Evolutionary conservation across 2,329 filamentous ascomycete genomes (phyloP).

Genomic region (Penicillium italicum): DNA sequence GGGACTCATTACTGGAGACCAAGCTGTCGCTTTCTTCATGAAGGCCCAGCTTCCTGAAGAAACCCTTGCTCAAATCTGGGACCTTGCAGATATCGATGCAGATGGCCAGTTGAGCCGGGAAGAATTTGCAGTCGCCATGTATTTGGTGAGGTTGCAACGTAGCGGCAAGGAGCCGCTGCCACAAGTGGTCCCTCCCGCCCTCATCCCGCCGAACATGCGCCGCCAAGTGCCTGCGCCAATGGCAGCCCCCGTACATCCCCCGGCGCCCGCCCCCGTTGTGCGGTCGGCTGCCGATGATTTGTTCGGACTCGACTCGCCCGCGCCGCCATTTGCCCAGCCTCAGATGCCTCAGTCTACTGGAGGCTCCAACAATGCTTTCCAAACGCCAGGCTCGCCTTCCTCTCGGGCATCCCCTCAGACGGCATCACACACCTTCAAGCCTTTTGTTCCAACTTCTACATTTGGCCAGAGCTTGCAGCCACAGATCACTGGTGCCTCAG

Average conservation of each 20-base stretch:
- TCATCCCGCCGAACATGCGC: slow-evolving; percentile 85
- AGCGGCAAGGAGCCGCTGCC: slow-evolving; percentile 70
- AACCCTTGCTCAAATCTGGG: slow-evolving; percentile 90
- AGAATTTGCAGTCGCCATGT: slow-evolving; percentile 97
- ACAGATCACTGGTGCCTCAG: slow-evolving; percentile 67
- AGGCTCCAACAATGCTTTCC: slow-evolving; percentile 61
- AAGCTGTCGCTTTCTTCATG: slow-evolving; percentile 90
- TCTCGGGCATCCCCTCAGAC: slow-evolving; percentile 37
- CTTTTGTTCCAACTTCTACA: slow-evolving; percentile 85
- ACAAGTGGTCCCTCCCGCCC: slow-evolving; percentile 69
- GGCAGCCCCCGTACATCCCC: slow-evolving; percentile 44
- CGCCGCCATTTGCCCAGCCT: slow-evolving; percentile 52
- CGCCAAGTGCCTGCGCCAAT: slow-evolving; percentile 40
- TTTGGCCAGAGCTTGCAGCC: slow-evolving; percentile 81
- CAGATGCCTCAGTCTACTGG: slow-evolving; percentile 68
- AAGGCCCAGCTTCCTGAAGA: slow-evolving; percentile 89
- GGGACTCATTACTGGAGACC: slow-evolving; percentile 87
- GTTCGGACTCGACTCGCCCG: slow-evolving; percentile 77
- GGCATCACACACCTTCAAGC: slow-evolving; percentile 65
- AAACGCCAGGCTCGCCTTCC: slow-evolving; percentile 49
- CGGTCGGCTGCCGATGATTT: slow-evolving; percentile 90
- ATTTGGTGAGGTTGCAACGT: slow-evolving; percentile 86
- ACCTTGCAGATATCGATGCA: slow-evolving; percentile 89
- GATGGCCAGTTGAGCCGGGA: slow-evolving; percentile 81
- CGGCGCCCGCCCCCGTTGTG: slow-evolving; percentile 43